Conservation (phyloP, 1,284 basidiomycete species). For the Microbotryum violaceum region DNA sequence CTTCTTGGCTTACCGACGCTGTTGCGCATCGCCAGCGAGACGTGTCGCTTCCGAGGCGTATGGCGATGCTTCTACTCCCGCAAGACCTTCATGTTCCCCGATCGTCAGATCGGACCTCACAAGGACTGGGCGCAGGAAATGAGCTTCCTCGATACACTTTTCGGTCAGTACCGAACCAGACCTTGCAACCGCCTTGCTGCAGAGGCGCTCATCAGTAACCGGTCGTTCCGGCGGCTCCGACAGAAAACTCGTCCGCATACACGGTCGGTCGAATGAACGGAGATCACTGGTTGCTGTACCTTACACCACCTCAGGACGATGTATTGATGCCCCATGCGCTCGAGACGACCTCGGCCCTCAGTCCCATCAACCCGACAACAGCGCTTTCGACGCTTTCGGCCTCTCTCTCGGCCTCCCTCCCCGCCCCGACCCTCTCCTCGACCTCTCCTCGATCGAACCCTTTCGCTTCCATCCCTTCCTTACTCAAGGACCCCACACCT, state of each 20-base stretch:
- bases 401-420: constrained; percentile 28
- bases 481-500: constrained; percentile 30
- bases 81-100: constrained; percentile 99
- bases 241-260: constrained; percentile 73
- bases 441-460: constrained; percentile 7
- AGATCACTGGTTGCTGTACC: constrained; percentile 96
- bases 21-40: constrained; percentile 73
- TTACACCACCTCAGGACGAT: constrained; percentile 56
- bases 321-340: constrained; percentile 28
- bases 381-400: constrained; percentile 30
- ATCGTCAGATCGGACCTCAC: constrained; percentile 88
- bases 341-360: constrained; percentile 41
- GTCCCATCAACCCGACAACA: constrained; percentile 34
- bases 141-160: constrained; percentile 79
- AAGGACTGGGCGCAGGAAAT: constrained; percentile 92
- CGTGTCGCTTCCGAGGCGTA: constrained; percentile 66
- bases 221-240: constrained; percentile 28
- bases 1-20: constrained; percentile 87
- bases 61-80: constrained; percentile 92
- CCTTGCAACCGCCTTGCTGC: neutral
- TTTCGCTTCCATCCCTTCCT: constrained; percentile 2
- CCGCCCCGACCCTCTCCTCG: constrained; percentile 36
- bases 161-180: constrained; percentile 46
- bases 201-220: neutral
- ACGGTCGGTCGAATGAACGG: constrained; percentile 97